Percentiles rank a stretch among this genome's conserved stretches.
Conservation (phyloP, 169 alveolate genomes). For the Babesia sp. region DNA sequence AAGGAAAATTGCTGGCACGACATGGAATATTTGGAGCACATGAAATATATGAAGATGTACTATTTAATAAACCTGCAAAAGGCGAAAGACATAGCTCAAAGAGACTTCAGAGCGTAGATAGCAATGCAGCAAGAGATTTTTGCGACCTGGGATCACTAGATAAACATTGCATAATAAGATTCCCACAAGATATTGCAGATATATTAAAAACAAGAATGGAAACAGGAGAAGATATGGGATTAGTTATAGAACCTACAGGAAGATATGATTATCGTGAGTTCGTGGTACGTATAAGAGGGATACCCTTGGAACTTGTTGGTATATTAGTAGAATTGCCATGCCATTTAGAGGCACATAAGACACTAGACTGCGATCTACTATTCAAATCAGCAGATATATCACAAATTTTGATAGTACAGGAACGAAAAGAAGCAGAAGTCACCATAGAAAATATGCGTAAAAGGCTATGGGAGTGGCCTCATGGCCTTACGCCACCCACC, state of each 20-base stretch:
- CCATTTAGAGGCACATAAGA: constrained; percentile 81
- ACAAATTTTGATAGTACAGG: constrained; percentile 75
- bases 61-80: constrained; percentile 37
- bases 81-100: constrained; percentile 45
- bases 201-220: constrained; percentile 2
- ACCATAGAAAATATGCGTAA: constrained; percentile 60
- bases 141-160: constrained; percentile 61
- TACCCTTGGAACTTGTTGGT: constrained; percentile 63
- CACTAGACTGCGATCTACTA: constrained; percentile 81
- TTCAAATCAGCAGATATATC: constrained; percentile 81
- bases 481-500: constrained; percentile 83
- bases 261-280: constrained; percentile 64
- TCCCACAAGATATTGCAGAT: constrained; percentile 51
- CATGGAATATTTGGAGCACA: constrained; percentile 61
- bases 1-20: constrained; percentile 59
- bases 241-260: constrained; percentile 55
- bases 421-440: constrained; percentile 60
- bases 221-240: constrained; percentile 42
- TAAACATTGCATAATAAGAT: constrained; percentile 58
- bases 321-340: constrained; percentile 83
- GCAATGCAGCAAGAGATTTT: constrained; percentile 19
- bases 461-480: constrained; percentile 86
- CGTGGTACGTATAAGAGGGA: constrained; percentile 40
- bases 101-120: constrained; percentile 38
- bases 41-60: constrained; percentile 50